Evolutionary conservation across 139 green algal genomes (phyloP), one percentile per base, ranked within the genome.

Genomic region (Ettlia oleoabundans): DNA sequence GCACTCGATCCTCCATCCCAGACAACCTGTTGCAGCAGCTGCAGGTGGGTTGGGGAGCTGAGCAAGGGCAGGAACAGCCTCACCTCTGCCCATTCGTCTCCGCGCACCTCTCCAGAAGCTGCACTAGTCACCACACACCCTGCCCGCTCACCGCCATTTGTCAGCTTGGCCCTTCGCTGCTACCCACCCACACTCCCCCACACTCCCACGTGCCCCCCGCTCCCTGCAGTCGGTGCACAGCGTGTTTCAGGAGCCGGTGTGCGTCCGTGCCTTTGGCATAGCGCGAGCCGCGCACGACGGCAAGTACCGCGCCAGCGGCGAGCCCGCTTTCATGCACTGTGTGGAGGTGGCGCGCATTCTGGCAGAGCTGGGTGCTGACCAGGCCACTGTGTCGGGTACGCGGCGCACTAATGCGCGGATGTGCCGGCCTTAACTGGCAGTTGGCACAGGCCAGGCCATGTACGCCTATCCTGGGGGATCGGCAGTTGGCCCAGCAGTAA

Each of bases 301-400:
- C 37, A 76, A 90, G 74, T 42, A 72, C 26, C 81, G 88, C 18
- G 89, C 87, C 67, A 82, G 86, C n/a, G 87, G 89, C 9, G 88
- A 91, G 30, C 70, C 84, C 22, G 26, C 88, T 41, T 87, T 95
- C n/a, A 52, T 77, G 21, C 91, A 94, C 75, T 92, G 90, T 70
- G 86, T 91, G 0, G 83, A 91, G 65, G 87, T 85, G 8, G 88
- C 89, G 0, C 64, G 74, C 35, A 91, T 92, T 18, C 69, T 96
- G 40, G 91, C 92, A 33, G 87, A 94, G 3, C 64, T 96, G 61
- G 92, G 93, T 18, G 78, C 94, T 26, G 91, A 93, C 72, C 89
- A 88, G 9, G 64, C 84, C 53, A 89, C 84, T 13, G 90, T 97
- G 21, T 89, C 90, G 22, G 70, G 47, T 51, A 69, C 87, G 28